Base-by-base conservation (phyloP, 2,329 filamentous ascomycete genomes). In the Paradendryphiella salina region DNA sequence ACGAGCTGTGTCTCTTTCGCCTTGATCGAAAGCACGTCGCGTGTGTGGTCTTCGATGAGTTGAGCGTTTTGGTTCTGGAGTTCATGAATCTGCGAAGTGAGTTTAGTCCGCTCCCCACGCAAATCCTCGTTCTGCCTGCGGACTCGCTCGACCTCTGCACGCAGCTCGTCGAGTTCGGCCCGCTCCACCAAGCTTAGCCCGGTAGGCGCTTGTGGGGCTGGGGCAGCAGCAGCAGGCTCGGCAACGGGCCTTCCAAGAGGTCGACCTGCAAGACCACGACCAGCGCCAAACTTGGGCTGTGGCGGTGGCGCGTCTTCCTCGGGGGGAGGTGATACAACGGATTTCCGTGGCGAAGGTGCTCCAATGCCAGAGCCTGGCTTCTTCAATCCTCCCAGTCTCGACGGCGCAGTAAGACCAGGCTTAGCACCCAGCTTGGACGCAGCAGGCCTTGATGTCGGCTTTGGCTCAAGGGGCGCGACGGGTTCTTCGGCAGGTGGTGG, bases 1-100 rank as follows among this genome's bases (percentile, higher is more conserved):
- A 97, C 93, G 4, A 99, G 82, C 66, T 99, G 94, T 3, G 94
- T 97, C 73, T 99, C 94, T 75, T 99, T 99, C 11, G 94, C 94
- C 73, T 97, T 97, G 76, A 99, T 95, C 63, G 91, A 94, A 34
- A 99, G 80, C 0, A 96, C 90, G 65, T 99, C 93, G 39, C 93
- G 83, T 0, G 94, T 99, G 72, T 97, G 93, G 65, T 97, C 93
- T 74, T 99, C 94, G 54, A 99, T 99, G 28, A 99, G 80, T 57
- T 94, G 88, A 18, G 94, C 94, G 66, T 99, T 99, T 71, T 96
- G 90, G 65, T 96, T 95, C 75, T 96, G 95, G 23, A 99, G 82
- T 74, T 97, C 94, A 61, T 93, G 88, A 34, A 97, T 87, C 71
- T 96, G 90, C 0, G 90, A 94, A 52, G 85, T 82, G 40, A 96